Percentiles rank a stretch among this genome's conserved stretches.
Conservation (phyloP, 1,284 basidiomycete genomes). For the Ceratobasidium sp. region DNA sequence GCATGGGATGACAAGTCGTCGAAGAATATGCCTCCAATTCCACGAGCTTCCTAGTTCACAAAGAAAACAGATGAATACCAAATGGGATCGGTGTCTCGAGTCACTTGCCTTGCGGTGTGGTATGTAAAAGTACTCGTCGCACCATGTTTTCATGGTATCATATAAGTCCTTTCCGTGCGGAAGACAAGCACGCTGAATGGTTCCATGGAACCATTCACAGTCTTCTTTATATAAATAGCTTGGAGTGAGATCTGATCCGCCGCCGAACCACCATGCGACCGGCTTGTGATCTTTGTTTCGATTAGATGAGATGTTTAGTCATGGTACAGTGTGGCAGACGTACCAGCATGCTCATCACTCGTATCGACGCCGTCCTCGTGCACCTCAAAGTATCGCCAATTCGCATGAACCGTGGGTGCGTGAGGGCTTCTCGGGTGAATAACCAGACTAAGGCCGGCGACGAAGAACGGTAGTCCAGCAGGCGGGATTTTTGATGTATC, state of each 20-base stretch:
- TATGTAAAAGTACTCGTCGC: conserved; percentile 96
- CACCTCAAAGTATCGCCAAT: conserved; percentile 98
- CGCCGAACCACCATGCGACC: conserved; percentile 98
- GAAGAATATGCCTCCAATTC: conserved; percentile 96
- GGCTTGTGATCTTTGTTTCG: conserved; percentile 53
- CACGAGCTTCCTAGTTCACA: conserved; percentile 82
- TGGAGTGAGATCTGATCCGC: conserved; percentile 95
- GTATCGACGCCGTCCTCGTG: conserved; percentile 55
- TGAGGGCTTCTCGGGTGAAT: conserved; percentile 94
- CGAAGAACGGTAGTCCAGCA: conserved; percentile 86
- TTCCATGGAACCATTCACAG: conserved; percentile 84
- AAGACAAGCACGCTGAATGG: conserved; percentile 80
- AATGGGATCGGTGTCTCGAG: background rate
- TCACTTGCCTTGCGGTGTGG: conserved; percentile 70
- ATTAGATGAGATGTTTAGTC: background rate
- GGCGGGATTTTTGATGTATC: conserved; percentile 54
- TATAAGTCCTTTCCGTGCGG: conserved; percentile 75
- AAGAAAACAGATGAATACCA: background rate
- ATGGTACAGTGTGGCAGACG: no score
- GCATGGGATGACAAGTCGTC: conserved; percentile 79
- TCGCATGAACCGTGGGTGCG: conserved; percentile 92
- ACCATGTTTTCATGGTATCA: conserved; percentile 91
- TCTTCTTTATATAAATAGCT: conserved; percentile 92
- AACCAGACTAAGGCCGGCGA: conserved; percentile 89
- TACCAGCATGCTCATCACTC: conserved; percentile 47